Conservation (phyloP, 1,284 basidiomycete species). For the Ceratobasidium sp. region DNA sequence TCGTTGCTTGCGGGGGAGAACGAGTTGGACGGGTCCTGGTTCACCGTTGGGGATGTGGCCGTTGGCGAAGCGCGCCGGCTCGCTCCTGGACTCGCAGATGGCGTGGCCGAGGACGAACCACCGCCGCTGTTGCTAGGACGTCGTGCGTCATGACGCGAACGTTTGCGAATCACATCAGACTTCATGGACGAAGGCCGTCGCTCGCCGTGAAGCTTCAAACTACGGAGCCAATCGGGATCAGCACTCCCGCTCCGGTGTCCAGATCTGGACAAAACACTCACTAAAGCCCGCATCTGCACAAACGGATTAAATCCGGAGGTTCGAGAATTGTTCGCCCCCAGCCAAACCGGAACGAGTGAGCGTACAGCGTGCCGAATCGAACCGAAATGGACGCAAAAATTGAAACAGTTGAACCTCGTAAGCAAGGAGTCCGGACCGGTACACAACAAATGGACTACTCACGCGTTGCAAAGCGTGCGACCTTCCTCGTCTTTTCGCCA, state of each 20-base stretch:
- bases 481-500: conserved; percentile 94
- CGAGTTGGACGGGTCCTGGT: conserved; percentile 31
- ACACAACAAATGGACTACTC: conserved; percentile 55
- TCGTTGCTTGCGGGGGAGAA: conserved; percentile 42
- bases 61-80: conserved; percentile 76
- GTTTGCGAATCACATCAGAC: conserved; percentile 84
- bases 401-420: conserved; percentile 39
- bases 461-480: conserved; percentile 92
- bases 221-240: conserved; percentile 52
- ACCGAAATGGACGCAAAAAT: conserved; percentile 48
- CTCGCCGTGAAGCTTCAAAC: conserved; percentile 83
- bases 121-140: conserved; percentile 38
- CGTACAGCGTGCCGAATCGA: conserved; percentile 32
- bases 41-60: conserved; percentile 56
- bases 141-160: conserved; percentile 75
- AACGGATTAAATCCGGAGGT: conserved; percentile 29
- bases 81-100: conserved; percentile 76
- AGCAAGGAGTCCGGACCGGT: conserved; percentile 39
- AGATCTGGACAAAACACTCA: conserved; percentile 56
- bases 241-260: conserved; percentile 11
- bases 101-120: conserved; percentile 62
- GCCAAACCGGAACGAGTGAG: conserved; percentile 39
- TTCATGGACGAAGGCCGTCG: conserved; percentile 88
- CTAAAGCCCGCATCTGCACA: conserved; percentile 64
- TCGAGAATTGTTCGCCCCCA: neutral